These are phyloP conservation scores for Physcomitrium patens DNA, from an alignment of 225 moss, liverwort and hornwort genomes.

Conservation along the genomic window DNA sequence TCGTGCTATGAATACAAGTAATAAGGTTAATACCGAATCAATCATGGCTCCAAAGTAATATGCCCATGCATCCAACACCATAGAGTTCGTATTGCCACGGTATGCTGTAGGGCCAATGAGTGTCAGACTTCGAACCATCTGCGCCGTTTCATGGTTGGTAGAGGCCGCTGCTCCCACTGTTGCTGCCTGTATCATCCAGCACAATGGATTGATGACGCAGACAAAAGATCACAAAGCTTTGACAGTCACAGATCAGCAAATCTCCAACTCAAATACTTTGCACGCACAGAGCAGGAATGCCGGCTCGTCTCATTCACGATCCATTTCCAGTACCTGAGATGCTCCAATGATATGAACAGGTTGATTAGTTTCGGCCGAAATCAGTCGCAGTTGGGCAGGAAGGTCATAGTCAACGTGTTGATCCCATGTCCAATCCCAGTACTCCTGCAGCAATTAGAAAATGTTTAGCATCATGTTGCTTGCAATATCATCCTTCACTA, in stretches of 20 bases:
- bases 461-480: too few species aligned
- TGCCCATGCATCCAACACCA: slow-evolving; percentile 57
- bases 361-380: slow-evolving; percentile 34
- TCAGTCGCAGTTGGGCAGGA: slow-evolving; percentile 53
- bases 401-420: slow-evolving; percentile 63
- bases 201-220: too few species aligned
- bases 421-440: slow-evolving; percentile 82
- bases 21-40: slow-evolving; percentile 38
- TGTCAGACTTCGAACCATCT: slow-evolving; percentile 56
- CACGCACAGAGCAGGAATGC: too few species aligned
- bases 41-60: slow-evolving; percentile 47
- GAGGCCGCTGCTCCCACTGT: slow-evolving; percentile 65
- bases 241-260: too few species aligned
- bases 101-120: slow-evolving; percentile 68
- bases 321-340: slow-evolving; percentile 48
- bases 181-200: slow-evolving; percentile 49
- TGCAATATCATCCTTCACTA: too few species aligned
- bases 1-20: neutral
- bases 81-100: slow-evolving; percentile 54
- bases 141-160: slow-evolving; percentile 40
- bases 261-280: too few species aligned
- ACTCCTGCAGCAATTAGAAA: slow-evolving; percentile 38
- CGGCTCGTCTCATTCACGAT: too few species aligned
- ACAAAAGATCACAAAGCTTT: too few species aligned
- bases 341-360: slow-evolving; percentile 61